Evolutionary conservation across 257 asterid species (phyloP).

Genomic region (Echites panduratus): DNA sequence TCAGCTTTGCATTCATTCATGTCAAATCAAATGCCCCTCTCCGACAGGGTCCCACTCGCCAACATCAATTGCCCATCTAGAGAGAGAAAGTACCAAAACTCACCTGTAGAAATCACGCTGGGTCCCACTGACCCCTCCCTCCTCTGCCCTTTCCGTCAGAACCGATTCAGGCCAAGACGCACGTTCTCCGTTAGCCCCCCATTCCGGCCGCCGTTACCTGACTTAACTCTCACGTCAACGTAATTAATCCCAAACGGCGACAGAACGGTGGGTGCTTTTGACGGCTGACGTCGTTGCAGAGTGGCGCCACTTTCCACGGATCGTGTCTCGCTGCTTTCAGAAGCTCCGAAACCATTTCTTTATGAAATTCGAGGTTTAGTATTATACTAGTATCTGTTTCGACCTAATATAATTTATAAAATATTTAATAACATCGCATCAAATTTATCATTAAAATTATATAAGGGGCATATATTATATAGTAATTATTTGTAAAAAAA

Average conservation of each 20-base stretch:
- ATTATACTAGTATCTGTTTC: neutral
- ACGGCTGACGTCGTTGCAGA: conserved; percentile 20
- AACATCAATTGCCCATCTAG: neutral
- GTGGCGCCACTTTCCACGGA: conserved; percentile 23
- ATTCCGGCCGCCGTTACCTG: conserved; percentile 5
- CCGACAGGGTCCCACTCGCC: neutral
- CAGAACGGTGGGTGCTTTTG: conserved; percentile 10
- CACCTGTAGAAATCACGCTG: neutral
- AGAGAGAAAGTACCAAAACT: neutral
- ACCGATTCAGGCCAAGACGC: neutral
- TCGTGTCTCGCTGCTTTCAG: conserved; percentile 19
- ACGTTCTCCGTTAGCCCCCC: neutral
- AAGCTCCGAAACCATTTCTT: conserved; percentile 12
- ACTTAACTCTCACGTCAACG: conserved; percentile 3
- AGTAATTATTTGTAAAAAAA: too few species aligned
- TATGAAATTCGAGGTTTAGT: neutral
- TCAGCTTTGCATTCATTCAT: conserved; percentile 7
- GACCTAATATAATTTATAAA: too few species aligned
- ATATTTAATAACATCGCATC: too few species aligned
- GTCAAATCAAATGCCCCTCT: neutral
- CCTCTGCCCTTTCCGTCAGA: conserved; percentile 1
- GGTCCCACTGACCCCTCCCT: neutral
- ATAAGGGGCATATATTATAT: too few species aligned
- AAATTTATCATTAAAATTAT: too few species aligned
- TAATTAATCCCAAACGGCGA: conserved; percentile 14